Base-by-base conservation (phyloP, 768 basidiomycete genomes). In the Lentinula edodes region DNA sequence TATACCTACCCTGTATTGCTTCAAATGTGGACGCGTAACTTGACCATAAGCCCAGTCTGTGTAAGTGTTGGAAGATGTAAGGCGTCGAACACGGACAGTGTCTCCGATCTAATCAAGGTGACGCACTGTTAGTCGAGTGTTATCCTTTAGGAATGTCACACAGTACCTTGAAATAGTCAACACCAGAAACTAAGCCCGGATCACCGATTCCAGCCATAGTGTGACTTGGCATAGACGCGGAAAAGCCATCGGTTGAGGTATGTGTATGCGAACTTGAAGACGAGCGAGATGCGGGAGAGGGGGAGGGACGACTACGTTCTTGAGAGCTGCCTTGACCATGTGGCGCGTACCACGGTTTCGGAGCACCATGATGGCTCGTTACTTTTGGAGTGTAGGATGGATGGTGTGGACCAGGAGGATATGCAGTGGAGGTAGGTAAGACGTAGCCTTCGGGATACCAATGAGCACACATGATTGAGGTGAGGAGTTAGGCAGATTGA, bases 1-100 rank as follows among this genome's bases (percentile, higher is more conserved):
- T 5, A 6, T 16, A 38, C 34, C 18, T 56, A 56, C 54, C 9
- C 38, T 23, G n/a, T 39, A 43, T 39, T 38, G 54, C 12, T 18
- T 32, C 9, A 56, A 23, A 18, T 56, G 54, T 9, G 54, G 54
- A 4, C 54, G 36, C 39, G 15, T 42, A 18, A 56, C 54, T 41
- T 56, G 54, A 12, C 54, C 54, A 43, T 56, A 56, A 20, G 41
- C 54, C 54, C 54, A 56, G 12, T 56, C 54, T 32, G 54, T 56
- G 38, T 56, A 56, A n/a, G 54, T 23, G 10, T 56, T 12, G 23
- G 12, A 6, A 41, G 18, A 13, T 5, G 10, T 56, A 38, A 56
- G 28, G 23, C 41, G 36, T 56, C 54, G 28, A 15, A 56, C 38
- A 42, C 54, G 54, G 13, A 56, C 54, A 2, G 41, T 56, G 5